Evolutionary conservation across 2,329 filamentous ascomycete genomes (phyloP).

Genomic region (Hypoxylon sp.): DNA sequence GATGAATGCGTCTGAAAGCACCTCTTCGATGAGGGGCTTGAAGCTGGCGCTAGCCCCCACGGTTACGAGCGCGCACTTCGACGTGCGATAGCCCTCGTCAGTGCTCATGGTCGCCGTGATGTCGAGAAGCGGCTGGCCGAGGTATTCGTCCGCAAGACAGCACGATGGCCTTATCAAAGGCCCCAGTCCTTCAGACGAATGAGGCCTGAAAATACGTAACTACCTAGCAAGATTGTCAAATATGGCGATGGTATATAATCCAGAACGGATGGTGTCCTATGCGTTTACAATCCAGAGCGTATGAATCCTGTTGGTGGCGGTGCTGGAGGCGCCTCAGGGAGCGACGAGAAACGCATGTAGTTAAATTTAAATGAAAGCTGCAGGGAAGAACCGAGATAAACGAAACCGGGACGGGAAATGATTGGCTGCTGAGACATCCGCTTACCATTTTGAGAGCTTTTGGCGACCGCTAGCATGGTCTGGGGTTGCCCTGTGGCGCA

Average conservation of each 20-base stretch:
- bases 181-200: not conserved
- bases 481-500: conserved; percentile 4
- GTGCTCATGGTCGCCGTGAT: conserved; percentile 15
- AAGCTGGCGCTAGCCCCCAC: conserved; percentile 94
- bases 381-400: conserved; percentile 16
- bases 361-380: conserved; percentile 16
- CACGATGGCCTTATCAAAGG: not conserved
- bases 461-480: conserved; percentile 6
- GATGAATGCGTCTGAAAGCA: conserved; percentile 75
- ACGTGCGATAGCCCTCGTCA: conserved; percentile 1
- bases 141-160: not conserved
- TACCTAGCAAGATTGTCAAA: too few species aligned
- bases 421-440: not conserved
- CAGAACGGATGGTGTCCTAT: not conserved
- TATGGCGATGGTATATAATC: not conserved
- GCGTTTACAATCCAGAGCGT: not conserved
- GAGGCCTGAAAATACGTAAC: not conserved
- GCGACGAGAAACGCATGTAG: not conserved
- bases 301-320: not conserved
- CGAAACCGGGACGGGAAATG: conserved; percentile 1
- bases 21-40: conserved; percentile 75
- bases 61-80: conserved; percentile 80
- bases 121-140: not conserved
- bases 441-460: conserved; percentile 6
- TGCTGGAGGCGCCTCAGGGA: not conserved